Conservation (phyloP, 768 basidiomycete species). For the Cystoderma amianthinum region DNA sequence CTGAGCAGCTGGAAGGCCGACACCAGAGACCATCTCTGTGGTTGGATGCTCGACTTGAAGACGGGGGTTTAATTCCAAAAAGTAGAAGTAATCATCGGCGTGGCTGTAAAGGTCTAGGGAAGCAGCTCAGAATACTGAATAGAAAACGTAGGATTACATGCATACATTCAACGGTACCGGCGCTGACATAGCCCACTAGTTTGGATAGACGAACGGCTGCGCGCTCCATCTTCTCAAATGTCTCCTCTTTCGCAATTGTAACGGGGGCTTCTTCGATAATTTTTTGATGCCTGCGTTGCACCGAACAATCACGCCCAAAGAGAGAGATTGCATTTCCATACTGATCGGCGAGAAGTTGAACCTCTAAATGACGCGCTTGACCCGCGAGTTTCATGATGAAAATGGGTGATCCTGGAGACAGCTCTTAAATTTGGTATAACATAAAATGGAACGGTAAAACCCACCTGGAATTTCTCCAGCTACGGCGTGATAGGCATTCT, state of each 20-base stretch:
- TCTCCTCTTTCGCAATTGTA: slow-evolving; percentile 88
- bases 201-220: slow-evolving; percentile 99
- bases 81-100: slow-evolving; percentile 90
- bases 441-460: slow-evolving; percentile 12
- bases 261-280: slow-evolving; percentile 99
- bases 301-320: slow-evolving; percentile 98
- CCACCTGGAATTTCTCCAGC: slow-evolving; percentile 93
- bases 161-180: slow-evolving; percentile 96
- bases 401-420: slow-evolving; percentile 77
- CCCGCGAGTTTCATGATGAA: slow-evolving; percentile 99
- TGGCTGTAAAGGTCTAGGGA: slow-evolving; percentile 91
- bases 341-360: slow-evolving; percentile 97
- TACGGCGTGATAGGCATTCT: slow-evolving; percentile 91
- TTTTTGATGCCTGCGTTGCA: slow-evolving; percentile 98
- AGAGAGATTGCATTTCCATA: slow-evolving; percentile 99
- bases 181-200: slow-evolving; percentile 97
- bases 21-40: slow-evolving; percentile 99
- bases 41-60: slow-evolving; percentile 99
- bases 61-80: slow-evolving; percentile 98
- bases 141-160: slow-evolving; percentile 7
- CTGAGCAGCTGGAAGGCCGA: slow-evolving; percentile 96
- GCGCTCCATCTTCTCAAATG: slow-evolving; percentile 96
- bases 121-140: slow-evolving; percentile 2
- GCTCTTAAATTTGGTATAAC: slow-evolving; percentile 3
- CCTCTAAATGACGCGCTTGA: slow-evolving; percentile 94